Evolutionary conservation across 192 early-diverging fungal species (phyloP).

Genomic region (Podila horticola): DNA sequence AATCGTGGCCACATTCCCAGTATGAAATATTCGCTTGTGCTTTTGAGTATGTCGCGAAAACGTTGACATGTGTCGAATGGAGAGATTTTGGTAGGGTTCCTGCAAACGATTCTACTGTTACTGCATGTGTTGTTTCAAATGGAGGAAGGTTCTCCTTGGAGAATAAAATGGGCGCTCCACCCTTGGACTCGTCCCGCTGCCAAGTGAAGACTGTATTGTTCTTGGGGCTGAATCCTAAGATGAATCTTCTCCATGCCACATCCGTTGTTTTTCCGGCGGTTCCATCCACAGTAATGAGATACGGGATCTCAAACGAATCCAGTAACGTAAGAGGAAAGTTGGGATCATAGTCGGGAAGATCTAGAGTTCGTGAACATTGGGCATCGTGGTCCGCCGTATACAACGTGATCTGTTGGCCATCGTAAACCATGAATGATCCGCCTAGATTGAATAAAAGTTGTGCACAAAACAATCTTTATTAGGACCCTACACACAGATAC

Average conservation of each 20-base stretch:
- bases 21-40: constrained; percentile 48
- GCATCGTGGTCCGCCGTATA: constrained; percentile 29
- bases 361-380: constrained; percentile 23
- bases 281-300: constrained; percentile 21
- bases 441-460: constrained; percentile 2
- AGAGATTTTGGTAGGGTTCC: constrained; percentile 46
- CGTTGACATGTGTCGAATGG: constrained; percentile 46
- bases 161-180: constrained; percentile 28
- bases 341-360: constrained; percentile 44
- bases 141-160: constrained; percentile 41
- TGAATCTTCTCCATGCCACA: constrained; percentile 41
- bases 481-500: too few species aligned
- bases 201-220: constrained; percentile 45
- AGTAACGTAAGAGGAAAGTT: constrained; percentile 27
- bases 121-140: constrained; percentile 16
- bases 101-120: constrained; percentile 46
- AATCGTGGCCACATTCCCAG: constrained; percentile 46
- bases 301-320: constrained; percentile 50
- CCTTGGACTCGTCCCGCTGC: constrained; percentile 24
- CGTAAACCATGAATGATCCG: constrained; percentile 48
- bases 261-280: constrained; percentile 39
- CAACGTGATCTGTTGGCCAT: constrained; percentile 30
- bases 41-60: constrained; percentile 53
- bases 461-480: too few species aligned
- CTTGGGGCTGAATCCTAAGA: constrained; percentile 42